These are phyloP conservation scores for Rhizopus stolonifer DNA, from an alignment of 371 early-diverging fungal species.

Conservation along the genomic window DNA sequence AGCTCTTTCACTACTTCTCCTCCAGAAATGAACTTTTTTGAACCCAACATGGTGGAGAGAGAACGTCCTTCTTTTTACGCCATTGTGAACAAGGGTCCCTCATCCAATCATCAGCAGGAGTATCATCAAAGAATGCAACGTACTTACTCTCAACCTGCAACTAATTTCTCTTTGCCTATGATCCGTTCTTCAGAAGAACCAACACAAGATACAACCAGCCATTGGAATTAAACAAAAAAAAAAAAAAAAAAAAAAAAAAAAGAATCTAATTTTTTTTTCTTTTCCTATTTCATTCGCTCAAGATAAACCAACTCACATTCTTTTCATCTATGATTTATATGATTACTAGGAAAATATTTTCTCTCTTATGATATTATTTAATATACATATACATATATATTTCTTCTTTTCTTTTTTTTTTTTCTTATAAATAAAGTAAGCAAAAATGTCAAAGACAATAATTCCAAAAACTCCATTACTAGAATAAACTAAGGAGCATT, in stretches of 20 bases:
- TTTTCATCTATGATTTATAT: no score
- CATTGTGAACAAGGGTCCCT: neutral
- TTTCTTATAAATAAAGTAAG: neutral
- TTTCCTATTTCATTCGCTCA: neutral
- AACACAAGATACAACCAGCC: slow-evolving; percentile 1
- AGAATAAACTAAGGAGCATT: slow-evolving; percentile 19
- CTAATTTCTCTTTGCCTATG: slow-evolving; percentile 22
- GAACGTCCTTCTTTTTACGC: neutral
- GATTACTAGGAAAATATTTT: no score
- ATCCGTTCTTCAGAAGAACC: slow-evolving; percentile 22
- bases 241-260: no score
- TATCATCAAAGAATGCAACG: slow-evolving; percentile 23
- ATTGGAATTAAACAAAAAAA: slow-evolving; percentile 14
- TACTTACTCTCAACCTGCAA: neutral
- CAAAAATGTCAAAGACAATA: slow-evolving; percentile 22
- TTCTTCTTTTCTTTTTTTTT: neutral
- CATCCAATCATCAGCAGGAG: slow-evolving; percentile 12
- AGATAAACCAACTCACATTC: no score
- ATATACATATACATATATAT: neutral
- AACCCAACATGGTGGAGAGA: slow-evolving; percentile 1
- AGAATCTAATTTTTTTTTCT: neutral
- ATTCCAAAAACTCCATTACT: slow-evolving; percentile 28
- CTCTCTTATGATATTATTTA: neutral
- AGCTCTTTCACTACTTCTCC: neutral
- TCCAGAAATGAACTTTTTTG: slow-evolving; percentile 6